Percentiles rank a stretch among this genome's conserved stretches.
Evolutionary conservation across 768 basidiomycete species (phyloP).

Genomic region (Mrakia gelida): DNA sequence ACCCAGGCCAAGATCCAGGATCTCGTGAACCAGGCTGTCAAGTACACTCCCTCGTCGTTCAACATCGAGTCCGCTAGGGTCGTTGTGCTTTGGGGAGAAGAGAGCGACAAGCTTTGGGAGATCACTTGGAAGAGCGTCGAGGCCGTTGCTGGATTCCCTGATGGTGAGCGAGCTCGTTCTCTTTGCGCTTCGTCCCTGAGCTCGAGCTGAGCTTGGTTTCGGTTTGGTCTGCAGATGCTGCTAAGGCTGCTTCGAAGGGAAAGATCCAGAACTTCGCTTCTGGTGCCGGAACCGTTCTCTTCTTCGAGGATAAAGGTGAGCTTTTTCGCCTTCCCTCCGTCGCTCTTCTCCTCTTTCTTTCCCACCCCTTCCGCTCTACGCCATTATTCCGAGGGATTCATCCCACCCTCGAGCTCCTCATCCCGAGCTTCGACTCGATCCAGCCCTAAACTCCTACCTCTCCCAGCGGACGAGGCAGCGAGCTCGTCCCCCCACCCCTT

Average conservation of each 20-base stretch:
- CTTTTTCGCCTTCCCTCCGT: background rate
- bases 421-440: no score
- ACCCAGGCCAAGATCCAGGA: slow-evolving; percentile 41
- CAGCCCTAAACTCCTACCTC: no score
- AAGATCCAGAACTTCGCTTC: slow-evolving; percentile 39
- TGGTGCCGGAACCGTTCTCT: slow-evolving; percentile 45
- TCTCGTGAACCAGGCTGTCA: slow-evolving; percentile 38
- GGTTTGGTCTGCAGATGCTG: background rate
- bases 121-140: slow-evolving; percentile 20
- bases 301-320: slow-evolving; percentile 43
- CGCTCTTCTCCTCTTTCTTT: background rate
- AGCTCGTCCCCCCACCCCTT: no score
- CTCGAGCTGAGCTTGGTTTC: no score
- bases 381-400: no score
- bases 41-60: slow-evolving; percentile 23
- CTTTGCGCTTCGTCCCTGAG: no score
- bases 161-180: slow-evolving; percentile 18
- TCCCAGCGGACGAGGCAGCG: no score
- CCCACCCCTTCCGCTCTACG: no score
- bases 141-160: slow-evolving; percentile 11
- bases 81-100: slow-evolving; percentile 42
- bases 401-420: no score
- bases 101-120: slow-evolving; percentile 43
- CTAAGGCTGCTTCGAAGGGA: slow-evolving; percentile 16
- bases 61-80: slow-evolving; percentile 46